Evolutionary conservation across 805 yeast genomes (phyloP).

Genomic region (Sugiyamaella smithiae): DNA sequence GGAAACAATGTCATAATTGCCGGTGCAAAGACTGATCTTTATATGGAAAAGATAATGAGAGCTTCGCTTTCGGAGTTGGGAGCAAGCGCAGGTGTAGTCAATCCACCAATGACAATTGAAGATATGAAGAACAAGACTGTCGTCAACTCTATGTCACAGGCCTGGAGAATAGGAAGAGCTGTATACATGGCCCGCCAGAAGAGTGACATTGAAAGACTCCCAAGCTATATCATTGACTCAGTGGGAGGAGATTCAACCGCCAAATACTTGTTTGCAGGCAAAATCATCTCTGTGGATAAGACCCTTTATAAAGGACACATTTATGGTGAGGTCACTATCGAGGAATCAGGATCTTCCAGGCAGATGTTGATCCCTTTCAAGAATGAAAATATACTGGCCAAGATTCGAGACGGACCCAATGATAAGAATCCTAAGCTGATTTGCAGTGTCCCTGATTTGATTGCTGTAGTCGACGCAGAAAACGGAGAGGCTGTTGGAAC

Average conservation of each 20-base stretch:
- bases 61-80: constrained; percentile 46
- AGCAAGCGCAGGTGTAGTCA: constrained; percentile 39
- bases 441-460: constrained; percentile 46
- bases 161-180: constrained; percentile 51
- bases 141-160: constrained; percentile 38
- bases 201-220: constrained; percentile 38
- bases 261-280: constrained; percentile 39
- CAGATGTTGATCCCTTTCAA: constrained; percentile 42
- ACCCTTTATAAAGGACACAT: constrained; percentile 43
- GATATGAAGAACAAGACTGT: constrained; percentile 35
- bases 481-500: constrained; percentile 49
- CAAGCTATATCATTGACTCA: constrained; percentile 38
- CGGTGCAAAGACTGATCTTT: constrained; percentile 26
- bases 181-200: constrained; percentile 39
- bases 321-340: constrained; percentile 44
- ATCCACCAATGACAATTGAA: constrained; percentile 36
- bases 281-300: constrained; percentile 44
- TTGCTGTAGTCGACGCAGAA: constrained; percentile 42
- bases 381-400: constrained; percentile 45
- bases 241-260: constrained; percentile 38
- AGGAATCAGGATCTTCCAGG: constrained; percentile 13
- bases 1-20: constrained; percentile 35
- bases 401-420: constrained; percentile 20
- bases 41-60: constrained; percentile 41
- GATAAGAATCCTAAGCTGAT: constrained; percentile 32